Conservation (phyloP, 1,139 yeast species). For the Taphrina wiesneri region DNA sequence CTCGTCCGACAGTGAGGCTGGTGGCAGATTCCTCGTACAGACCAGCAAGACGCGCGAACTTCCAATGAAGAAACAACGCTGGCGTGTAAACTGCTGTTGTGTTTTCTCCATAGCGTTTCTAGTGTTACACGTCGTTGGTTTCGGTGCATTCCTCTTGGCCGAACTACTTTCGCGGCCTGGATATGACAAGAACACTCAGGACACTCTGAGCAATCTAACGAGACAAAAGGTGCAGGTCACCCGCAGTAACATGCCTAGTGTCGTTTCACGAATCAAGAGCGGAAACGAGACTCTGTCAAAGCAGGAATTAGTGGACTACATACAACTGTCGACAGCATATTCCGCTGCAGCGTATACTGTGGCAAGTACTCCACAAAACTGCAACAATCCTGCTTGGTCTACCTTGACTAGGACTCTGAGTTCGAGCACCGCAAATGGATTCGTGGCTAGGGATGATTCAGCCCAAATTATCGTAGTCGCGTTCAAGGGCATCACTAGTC, state of each 20-base stretch:
- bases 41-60: neutral
- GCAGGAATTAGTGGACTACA: constrained; percentile 16
- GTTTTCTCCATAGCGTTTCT: neutral
- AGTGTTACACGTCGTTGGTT: neutral
- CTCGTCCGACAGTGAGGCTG: neutral
- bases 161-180: constrained; percentile 20
- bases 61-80: neutral
- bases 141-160: neutral
- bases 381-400: constrained; percentile 24
- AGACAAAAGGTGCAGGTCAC: constrained; percentile 7
- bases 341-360: constrained; percentile 19
- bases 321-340: constrained; percentile 18
- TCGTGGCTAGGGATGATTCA: constrained; percentile 14
- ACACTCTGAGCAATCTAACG: constrained; percentile 6
- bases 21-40: neutral
- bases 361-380: constrained; percentile 11
- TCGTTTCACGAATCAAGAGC: neutral
- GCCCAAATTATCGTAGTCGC: constrained; percentile 20
- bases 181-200: constrained; percentile 16
- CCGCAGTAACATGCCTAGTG: neutral
- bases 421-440: neutral
- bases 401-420: constrained; percentile 4
- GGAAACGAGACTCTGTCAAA: constrained; percentile 1
- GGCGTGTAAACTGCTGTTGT: constrained; percentile 10
- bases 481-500: constrained; percentile 10